Evolutionary conservation across 495 filamentous ascomycete species (phyloP), one percentile per base, ranked within the genome.

Genomic region (Entonaema liquescens): DNA sequence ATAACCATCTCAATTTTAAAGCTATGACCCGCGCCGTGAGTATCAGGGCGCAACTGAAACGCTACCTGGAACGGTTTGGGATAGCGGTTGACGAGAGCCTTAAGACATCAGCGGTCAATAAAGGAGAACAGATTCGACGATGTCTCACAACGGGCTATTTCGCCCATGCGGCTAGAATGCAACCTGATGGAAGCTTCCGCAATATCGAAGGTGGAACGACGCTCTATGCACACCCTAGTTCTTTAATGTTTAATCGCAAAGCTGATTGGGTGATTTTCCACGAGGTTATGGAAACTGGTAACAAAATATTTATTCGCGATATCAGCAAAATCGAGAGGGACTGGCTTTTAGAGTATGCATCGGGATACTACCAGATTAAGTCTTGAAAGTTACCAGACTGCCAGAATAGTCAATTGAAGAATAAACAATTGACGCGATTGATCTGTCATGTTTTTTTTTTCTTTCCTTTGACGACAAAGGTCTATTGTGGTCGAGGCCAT

Each of bases 211-310:
- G 92, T 11, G 88, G 87, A 6, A 85, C 81, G 42, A 87, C 88
- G 47, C 82, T 99, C 36, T 88, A 97, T 82, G 93, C 93, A 19
- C 95, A 99, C 80, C 96, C 95, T 3, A 96, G 89, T 74, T 95
- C 92, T 17, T 79, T 99, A 73, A 93, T 99, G 90, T 98, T 98
- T 85, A 97, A 98, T 80, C 89, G 95, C 49, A 98, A 97, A 83
- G 93, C 92, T 17, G 95, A 98, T 71, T 99, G 95, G 95, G 94
- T 99, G 9, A 88, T 99, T 44, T 99, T 98, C 75, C 92, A 96
- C 74, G 96, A 98, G 77, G 88, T 98, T 57, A 88, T 97, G 84
- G 94, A 99, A 79, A 96, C 92, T 21, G 91, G 92, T 15, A 86
- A 87, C 62, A 98, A 98, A 83, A 94, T 87, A 0, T 98, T 90